These are phyloP conservation scores for Termitomyces sp. DNA, from an alignment of 1,284 basidiomycete species.

Conservation along the genomic window DNA sequence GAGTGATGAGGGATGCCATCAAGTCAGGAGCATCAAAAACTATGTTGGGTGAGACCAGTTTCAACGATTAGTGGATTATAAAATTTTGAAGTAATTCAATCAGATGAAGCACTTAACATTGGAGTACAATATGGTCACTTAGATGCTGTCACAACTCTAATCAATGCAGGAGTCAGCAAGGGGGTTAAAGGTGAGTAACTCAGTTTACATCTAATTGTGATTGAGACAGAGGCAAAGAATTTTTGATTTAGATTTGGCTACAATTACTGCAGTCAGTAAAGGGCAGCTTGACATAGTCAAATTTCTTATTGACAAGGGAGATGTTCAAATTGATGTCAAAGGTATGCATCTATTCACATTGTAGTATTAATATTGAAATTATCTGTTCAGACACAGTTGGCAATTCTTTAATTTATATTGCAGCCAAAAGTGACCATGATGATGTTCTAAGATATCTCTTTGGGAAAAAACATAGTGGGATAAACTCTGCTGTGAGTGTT, in stretches of 20 bases:
- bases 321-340: neutral
- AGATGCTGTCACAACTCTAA: neutral
- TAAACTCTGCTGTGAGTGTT: no score
- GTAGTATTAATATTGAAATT: neutral
- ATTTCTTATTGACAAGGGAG: neutral
- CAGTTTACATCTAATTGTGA: neutral
- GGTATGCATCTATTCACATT: neutral
- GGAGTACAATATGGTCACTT: neutral
- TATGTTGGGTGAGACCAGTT: neutral
- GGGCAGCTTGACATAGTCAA: neutral
- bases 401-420: neutral
- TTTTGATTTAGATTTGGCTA: neutral
- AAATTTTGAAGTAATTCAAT: neutral
- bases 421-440: neutral
- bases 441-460: neutral
- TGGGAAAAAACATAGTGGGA: neutral
- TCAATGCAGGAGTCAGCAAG: neutral
- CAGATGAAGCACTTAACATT: neutral
- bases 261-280: neutral
- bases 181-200: neutral
- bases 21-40: neutral
- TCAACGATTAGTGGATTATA: neutral
- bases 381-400: neutral
- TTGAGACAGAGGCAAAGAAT: neutral
- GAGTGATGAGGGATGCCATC: neutral